Evolutionary conservation across 257 asterid species (phyloP).

Genomic region (Oldenlandia corymbosa): DNA sequence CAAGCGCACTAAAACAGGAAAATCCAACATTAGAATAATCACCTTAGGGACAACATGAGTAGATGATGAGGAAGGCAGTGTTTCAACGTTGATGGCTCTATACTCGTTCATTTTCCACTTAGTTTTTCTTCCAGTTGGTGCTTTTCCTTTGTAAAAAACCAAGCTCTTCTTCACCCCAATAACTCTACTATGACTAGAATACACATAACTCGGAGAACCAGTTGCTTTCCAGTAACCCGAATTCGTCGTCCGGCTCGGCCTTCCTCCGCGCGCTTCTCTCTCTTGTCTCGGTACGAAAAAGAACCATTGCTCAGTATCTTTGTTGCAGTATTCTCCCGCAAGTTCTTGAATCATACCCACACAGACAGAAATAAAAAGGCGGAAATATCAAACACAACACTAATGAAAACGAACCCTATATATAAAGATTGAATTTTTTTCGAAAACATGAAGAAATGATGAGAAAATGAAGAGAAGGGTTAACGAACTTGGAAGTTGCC

Average conservation of each 20-base stretch:
- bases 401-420: too few species aligned
- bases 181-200: constrained; percentile 45
- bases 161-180: constrained; percentile 72
- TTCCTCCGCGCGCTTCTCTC: constrained; percentile 65
- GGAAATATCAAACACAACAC: too few species aligned
- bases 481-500: constrained; percentile 58
- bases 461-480: not conserved
- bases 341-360: constrained; percentile 24
- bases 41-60: constrained; percentile 42
- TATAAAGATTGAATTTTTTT: too few species aligned
- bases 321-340: constrained; percentile 59
- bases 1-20: too few species aligned
- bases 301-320: constrained; percentile 79
- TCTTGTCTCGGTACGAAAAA: constrained; percentile 63
- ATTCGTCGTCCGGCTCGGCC: constrained; percentile 58
- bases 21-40: not conserved
- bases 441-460: not conserved
- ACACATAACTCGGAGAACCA: constrained; percentile 69
- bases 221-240: constrained; percentile 91
- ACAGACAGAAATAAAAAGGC: not conserved
- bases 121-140: constrained; percentile 64
- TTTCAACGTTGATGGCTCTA: constrained; percentile 50
- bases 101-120: constrained; percentile 82
- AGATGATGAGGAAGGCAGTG: constrained; percentile 12
- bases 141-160: constrained; percentile 76